Percentiles rank a stretch among this genome's conserved stretches.
These are phyloP conservation scores for Aspergillus sparsus DNA, from an alignment of 495 filamentous ascomycete species.

Conservation along the genomic window DNA sequence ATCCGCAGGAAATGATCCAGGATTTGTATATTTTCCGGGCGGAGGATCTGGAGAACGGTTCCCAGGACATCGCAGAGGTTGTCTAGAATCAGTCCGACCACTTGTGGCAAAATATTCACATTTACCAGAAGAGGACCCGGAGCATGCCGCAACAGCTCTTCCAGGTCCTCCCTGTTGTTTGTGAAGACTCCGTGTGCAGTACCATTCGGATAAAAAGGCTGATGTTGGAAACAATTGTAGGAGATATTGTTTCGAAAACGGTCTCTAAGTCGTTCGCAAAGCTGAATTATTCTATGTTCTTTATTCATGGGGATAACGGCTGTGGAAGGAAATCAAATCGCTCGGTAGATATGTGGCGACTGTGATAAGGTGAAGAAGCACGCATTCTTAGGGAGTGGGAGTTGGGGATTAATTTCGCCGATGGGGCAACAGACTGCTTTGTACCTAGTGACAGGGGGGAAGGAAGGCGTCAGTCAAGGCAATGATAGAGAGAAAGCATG, in stretches of 20 bases:
- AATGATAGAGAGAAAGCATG: too few relatives aligned
- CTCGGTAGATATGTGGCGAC: slow-evolving; percentile 1
- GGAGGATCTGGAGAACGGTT: not conserved
- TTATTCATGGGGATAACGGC: not conserved
- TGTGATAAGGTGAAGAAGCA: not conserved
- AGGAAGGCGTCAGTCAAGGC: too few relatives aligned
- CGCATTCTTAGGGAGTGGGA: not conserved
- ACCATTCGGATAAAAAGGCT: slow-evolving; percentile 12
- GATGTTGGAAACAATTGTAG: slow-evolving; percentile 1
- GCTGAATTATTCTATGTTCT: slow-evolving; percentile 14
- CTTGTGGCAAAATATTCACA: not conserved
- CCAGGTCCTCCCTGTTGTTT: not conserved
- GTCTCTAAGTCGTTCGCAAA: slow-evolving; percentile 3
- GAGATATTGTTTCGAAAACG: slow-evolving; percentile 3
- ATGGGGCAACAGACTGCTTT: not conserved
- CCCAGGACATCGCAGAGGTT: not conserved
- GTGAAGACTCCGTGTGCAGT: slow-evolving; percentile 14
- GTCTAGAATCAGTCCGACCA: not conserved
- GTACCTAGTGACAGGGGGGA: too few relatives aligned
- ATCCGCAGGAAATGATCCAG: not conserved
- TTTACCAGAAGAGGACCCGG: not conserved
- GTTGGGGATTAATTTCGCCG: not conserved
- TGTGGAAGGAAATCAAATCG: not conserved
- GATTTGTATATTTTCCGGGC: not conserved
- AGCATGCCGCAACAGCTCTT: not conserved